Evolutionary conservation across 2,329 filamentous ascomycete genomes (phyloP).

Genomic region (Fusarium cicatricum): DNA sequence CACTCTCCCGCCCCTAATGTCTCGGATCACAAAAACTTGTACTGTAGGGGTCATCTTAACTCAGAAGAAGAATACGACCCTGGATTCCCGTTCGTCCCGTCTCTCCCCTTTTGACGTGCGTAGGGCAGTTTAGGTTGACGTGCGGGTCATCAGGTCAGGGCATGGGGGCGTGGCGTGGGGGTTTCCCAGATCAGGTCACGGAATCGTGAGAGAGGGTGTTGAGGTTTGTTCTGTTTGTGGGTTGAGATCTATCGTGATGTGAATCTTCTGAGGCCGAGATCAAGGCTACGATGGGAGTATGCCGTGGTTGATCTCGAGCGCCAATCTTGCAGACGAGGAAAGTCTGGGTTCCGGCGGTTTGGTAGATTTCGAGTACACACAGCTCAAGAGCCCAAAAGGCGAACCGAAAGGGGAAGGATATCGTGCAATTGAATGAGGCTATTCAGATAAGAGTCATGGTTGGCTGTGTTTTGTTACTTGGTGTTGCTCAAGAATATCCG

Average conservation of each 20-base stretch:
- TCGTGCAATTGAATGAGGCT: too few species aligned
- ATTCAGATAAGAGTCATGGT: too few species aligned
- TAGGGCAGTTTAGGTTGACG: neutral
- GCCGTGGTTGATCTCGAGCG: too few species aligned
- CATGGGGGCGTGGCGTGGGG: constrained; percentile 3
- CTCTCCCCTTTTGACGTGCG: neutral
- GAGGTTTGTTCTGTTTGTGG: neutral
- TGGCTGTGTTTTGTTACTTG: too few species aligned
- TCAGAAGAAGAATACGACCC: neutral
- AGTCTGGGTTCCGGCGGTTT: too few species aligned
- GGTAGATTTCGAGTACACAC: too few species aligned
- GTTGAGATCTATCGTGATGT: constrained; percentile 1
- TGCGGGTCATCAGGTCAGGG: constrained; percentile 8
- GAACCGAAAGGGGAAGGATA: too few species aligned
- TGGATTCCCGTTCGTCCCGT: neutral
- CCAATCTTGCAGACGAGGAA: too few species aligned
- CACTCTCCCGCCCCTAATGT: constrained; percentile 15
- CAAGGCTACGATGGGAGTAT: too few species aligned
- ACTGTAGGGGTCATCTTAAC: neutral
- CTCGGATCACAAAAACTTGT: neutral
- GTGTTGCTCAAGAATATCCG: too few species aligned
- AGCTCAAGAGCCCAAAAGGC: too few species aligned
- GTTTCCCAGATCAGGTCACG: constrained; percentile 1
- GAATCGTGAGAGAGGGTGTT: neutral
- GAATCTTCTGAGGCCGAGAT: too few species aligned